Evolutionary conservation across 164 flowering plant species (phyloP), one percentile per base, ranked within the genome.

Genomic region (Stephania japonica): DNA sequence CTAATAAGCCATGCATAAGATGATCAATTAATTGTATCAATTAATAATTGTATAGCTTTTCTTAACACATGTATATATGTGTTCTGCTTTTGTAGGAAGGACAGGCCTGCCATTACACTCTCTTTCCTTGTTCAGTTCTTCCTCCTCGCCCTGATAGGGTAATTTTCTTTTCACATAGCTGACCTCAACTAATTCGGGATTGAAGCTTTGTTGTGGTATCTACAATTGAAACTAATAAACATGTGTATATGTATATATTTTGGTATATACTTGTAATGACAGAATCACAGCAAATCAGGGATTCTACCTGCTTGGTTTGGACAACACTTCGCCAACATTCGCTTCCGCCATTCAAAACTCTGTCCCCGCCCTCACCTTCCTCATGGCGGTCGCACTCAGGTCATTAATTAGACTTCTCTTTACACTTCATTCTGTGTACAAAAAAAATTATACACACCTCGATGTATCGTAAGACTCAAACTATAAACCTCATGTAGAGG

Each of bases 281-380:
- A 95, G 99, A 78, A 96, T 96, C 25, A 96, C 98, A 44, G 97
- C 98, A 68, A 96, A 93, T 73, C 99, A 96, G 86, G 99, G 97
- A 42, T 96, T 96, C 85, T 96, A 96, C 88, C 84, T 96, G 84
- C 74, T 96, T 84, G 99, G 99, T 1, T 75, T 96, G 70, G 97
- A 93, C 77, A 85, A 91, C 85, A 96, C 99, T 0, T 89, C 99
- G 0, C 99, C 99, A 0, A 96, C 99, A 61, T 96, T 96, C 68
- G 99, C 99, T 8, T 96, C 99, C 0, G 97, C 97, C 0, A 92
- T 96, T 6, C 98, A 96, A 73, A 96, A 96, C 89, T 96, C 98
- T 0, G 99, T 96, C 69, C 99, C 99, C 0, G 98, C 99, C 75
- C 88, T 96, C 61, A 96, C 99, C 47, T 96, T 96, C 79, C 91